Evolutionary conservation across 805 yeast genomes (phyloP), one percentile per base, ranked within the genome.

Genomic region (Barnettozyma californica): DNA sequence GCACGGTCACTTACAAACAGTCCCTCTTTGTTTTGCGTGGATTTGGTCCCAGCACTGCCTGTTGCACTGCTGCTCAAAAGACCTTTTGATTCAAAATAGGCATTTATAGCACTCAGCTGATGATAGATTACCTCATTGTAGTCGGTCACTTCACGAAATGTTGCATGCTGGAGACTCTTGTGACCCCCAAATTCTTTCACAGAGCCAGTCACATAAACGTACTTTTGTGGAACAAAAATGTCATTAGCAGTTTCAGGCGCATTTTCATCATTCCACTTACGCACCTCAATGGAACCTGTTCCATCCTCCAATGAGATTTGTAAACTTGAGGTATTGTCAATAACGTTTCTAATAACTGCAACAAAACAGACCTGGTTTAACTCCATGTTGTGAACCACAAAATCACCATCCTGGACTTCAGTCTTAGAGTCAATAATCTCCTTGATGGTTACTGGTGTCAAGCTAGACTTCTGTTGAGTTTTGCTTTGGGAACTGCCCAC

Each of bases 361-460:
- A 83, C 78, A 57, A 85, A 76, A 23, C 82, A 74, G 11, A 86
- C 84, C 61, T 79, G 75, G 55, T 76, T 78, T 45, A 86, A 65
- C 47, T 81, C 84, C 37, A 84, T 76, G 41, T 80, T 80, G 57
- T 80, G 74, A 31, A 80, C 66, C 26, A 68, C 71, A 62, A 76
- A 86, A 6, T 83, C 84, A 11, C 84, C 86, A 61, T 86, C 95
- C 37, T 83, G 86, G 3, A 78, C 75, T 16, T 57, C 57, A 49
- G 80, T 87, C 14, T 74, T 69, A 4, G 86, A 75, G 46, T 83
- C 87, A 50, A 76, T 70, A 50, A 86, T 74, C 64, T 83, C 87
- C 60, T 84, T 85, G 57, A 86, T 80, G 1, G 95, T 85, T 11
- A 84, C 89, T 2, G 95, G 91, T 1, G 75, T 76, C 20, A 78